A percentile compares a stretch with the other conserved stretches of the same genome.
Conservation (phyloP, 129 eudicot genomes). For the Lonicera japonica region DNA sequence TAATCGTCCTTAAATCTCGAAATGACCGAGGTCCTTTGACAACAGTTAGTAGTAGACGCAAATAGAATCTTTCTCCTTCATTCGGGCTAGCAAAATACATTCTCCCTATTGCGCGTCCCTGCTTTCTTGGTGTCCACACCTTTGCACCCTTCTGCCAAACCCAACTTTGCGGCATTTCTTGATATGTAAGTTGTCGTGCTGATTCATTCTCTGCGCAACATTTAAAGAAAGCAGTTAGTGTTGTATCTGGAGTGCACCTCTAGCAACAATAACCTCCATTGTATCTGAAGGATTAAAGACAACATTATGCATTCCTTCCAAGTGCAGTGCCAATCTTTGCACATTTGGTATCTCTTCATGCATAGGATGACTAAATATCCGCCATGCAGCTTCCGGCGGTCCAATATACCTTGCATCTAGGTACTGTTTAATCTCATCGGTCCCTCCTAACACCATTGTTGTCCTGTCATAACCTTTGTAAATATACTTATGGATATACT, state of each 20-base stretch:
- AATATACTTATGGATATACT: too few relatives aligned
- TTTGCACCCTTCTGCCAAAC: not conserved
- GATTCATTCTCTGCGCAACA: not conserved
- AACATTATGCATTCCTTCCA: too few relatives aligned
- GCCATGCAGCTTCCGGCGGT: not conserved
- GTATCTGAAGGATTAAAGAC: not conserved
- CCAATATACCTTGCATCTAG: not conserved
- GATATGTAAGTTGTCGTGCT: not conserved
- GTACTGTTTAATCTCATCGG: not conserved
- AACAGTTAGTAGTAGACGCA: not conserved
- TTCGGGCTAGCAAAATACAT: not conserved
- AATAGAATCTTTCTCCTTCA: not conserved
- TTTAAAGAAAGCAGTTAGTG: not conserved
- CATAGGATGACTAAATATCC: not conserved
- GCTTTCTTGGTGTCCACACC: not conserved
- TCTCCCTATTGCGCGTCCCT: not conserved
- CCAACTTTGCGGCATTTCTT: not conserved
- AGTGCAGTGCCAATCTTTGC: not conserved
- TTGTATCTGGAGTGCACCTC: not conserved
- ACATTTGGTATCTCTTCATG: not conserved
- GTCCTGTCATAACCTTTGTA: not conserved
- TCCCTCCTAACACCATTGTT: not conserved
- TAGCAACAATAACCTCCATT: not conserved
- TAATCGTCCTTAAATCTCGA: not conserved
- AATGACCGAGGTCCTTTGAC: not conserved